Evolutionary conservation across 495 filamentous ascomycete genomes (phyloP).

Genomic region (Xylaria telfairii): DNA sequence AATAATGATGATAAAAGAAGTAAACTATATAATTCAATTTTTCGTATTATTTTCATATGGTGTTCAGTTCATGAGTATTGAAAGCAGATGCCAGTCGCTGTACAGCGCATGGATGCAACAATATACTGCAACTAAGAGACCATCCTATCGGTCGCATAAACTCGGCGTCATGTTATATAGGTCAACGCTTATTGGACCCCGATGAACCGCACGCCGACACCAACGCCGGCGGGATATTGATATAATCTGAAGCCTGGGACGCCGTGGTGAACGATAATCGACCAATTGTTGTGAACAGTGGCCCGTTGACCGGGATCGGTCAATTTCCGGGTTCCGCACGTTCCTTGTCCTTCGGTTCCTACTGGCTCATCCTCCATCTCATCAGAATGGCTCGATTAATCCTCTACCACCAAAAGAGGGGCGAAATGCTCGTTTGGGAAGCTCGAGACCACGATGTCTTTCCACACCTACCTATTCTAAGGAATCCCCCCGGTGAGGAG

Average conservation of each 20-base stretch:
- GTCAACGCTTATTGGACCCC: not conserved
- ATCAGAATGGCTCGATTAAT: not conserved
- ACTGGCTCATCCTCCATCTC: constrained; percentile 7
- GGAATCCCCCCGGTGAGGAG: not conserved
- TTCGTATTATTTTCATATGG: not conserved
- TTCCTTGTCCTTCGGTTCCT: constrained; percentile 9
- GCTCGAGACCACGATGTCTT: not conserved
- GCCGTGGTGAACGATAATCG: not conserved
- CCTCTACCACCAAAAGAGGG: not conserved
- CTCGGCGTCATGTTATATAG: not conserved
- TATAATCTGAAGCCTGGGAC: not conserved
- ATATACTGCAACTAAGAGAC: too few species aligned
- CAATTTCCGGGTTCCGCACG: constrained; percentile 4
- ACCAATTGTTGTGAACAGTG: not conserved
- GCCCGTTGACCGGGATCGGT: not conserved
- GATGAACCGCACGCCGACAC: not conserved
- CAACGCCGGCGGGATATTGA: not conserved
- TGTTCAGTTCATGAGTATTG: not conserved
- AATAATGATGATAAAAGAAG: too few species aligned
- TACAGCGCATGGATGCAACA: not conserved
- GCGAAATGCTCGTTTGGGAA: constrained; percentile 20
- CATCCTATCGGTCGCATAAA: not conserved
- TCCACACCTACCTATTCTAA: constrained; percentile 14
- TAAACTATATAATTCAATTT: not conserved
- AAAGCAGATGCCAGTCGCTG: not conserved